A percentile compares a stretch with the other conserved stretches of the same genome.
Evolutionary conservation across 2,329 filamentous ascomycete species (phyloP).

Genomic region (Penicillium polonicum): DNA sequence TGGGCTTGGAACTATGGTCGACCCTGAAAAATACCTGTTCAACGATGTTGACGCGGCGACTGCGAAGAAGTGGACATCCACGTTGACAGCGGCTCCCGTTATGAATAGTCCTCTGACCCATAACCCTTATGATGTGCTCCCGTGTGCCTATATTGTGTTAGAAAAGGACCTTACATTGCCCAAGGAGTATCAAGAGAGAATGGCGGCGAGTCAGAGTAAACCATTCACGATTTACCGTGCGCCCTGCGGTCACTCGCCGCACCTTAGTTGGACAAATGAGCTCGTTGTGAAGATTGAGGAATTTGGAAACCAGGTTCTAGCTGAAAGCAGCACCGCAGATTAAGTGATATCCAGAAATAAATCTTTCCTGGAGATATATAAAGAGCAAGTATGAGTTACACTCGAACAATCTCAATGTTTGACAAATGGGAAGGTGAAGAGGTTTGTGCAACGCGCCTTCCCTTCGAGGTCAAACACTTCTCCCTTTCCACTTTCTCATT

Average conservation of each 20-base stretch:
- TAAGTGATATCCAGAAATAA: not conserved
- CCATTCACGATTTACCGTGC: conserved; percentile 28
- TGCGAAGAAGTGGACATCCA: conserved; percentile 26
- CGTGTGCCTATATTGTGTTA: conserved; percentile 36
- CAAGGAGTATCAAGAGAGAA: conserved; percentile 33
- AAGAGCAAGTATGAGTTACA: not conserved
- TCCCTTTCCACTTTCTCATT: not conserved
- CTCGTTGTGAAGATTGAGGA: conserved; percentile 24
- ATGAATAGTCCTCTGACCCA: conserved; percentile 31
- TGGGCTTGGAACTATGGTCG: conserved; percentile 25
- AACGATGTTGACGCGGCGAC: conserved; percentile 25
- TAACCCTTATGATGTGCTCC: conserved; percentile 31
- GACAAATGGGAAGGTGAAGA: not conserved
- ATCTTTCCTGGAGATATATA: not conserved
- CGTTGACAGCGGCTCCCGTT: conserved; percentile 28
- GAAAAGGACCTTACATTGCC: conserved; percentile 32
- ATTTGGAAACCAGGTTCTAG: conserved; percentile 16
- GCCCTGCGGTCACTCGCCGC: conserved; percentile 32
- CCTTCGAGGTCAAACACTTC: not conserved
- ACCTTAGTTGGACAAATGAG: conserved; percentile 34
- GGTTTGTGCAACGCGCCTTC: conserved; percentile 2
- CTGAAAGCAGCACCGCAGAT: not conserved
- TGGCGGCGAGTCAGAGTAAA: conserved; percentile 27
- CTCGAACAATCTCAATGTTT: not conserved
- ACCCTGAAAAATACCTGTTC: conserved; percentile 31